Conservation (phyloP, 1,284 basidiomycete species). For the Pyrrhoderma lamaoense region DNA sequence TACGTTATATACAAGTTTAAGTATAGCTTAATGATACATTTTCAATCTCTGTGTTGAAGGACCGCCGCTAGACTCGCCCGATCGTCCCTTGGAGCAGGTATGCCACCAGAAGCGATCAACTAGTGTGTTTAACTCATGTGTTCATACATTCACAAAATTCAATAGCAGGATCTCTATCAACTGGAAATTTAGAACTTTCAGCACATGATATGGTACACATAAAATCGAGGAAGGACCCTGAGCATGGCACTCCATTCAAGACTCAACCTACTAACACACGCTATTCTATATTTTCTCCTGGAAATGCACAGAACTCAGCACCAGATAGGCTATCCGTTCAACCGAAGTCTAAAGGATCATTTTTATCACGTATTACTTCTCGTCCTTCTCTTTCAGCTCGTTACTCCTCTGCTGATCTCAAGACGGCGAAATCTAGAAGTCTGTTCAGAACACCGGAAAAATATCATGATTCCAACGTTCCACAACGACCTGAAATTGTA, state of each 20-base stretch:
- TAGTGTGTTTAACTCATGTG: neutral
- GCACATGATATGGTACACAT: neutral
- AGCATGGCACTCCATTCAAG: conserved; percentile 11
- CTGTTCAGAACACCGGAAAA: conserved; percentile 3
- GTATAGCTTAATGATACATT: neutral
- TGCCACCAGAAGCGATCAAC: neutral
- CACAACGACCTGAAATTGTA: conserved; percentile 5
- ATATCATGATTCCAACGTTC: neutral
- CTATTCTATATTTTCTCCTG: conserved; percentile 12
- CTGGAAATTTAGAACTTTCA: conserved; percentile 12
- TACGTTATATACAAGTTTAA: neutral
- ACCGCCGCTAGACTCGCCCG: conserved; percentile 12
- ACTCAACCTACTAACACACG: neutral
- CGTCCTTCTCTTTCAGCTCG: conserved; percentile 15
- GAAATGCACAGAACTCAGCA: conserved; percentile 9
- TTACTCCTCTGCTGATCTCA: conserved; percentile 18
- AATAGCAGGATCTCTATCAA: conserved; percentile 9
- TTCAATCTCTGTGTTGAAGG: neutral
- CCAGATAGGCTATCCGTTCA: neutral
- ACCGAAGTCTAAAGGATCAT: conserved; percentile 14
- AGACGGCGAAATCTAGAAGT: conserved; percentile 8
- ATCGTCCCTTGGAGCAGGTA: conserved; percentile 12
- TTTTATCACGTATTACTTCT: conserved; percentile 15
- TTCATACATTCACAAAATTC: neutral
- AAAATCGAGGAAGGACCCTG: neutral